Evolutionary conservation across 2,329 filamentous ascomycete species (phyloP).

Genomic region (Diaporthe australafricana): DNA sequence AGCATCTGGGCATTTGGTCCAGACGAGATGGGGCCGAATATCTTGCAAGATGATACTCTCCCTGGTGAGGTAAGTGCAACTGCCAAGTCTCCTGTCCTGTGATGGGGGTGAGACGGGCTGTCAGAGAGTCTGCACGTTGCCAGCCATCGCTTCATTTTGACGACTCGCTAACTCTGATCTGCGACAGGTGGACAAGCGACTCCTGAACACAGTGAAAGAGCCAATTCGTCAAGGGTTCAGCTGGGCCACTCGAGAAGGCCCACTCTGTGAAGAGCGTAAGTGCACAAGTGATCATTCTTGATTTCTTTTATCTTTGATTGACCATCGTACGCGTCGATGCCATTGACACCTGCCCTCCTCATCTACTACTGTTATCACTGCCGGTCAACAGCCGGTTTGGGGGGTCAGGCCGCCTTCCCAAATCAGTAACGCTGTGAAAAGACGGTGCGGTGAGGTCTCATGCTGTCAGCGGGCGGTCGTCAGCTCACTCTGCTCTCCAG

Average conservation of each 20-base stretch:
- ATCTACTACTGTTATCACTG: constrained; percentile 23
- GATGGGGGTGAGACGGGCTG: constrained; percentile 1
- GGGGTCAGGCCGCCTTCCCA: constrained; percentile 29
- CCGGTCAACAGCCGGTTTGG: constrained; percentile 20
- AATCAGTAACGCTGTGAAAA: constrained; percentile 21
- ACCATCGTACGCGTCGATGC: constrained; percentile 12
- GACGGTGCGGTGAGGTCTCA: constrained; percentile 1
- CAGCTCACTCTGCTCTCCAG: constrained; percentile 2
- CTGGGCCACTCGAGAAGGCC: constrained; percentile 95
- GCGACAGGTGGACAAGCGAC: constrained; percentile 85
- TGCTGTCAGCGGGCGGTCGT: constrained; percentile 14
- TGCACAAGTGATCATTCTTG: constrained; percentile 46
- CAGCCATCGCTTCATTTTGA: constrained; percentile 2
- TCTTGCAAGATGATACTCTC: constrained; percentile 95
- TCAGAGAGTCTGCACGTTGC: constrained; percentile 27
- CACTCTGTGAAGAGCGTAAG: constrained; percentile 96
- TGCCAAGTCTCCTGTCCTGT: background rate
- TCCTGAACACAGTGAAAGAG: constrained; percentile 87
- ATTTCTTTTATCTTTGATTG: constrained; percentile 36
- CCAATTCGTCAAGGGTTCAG: constrained; percentile 96
- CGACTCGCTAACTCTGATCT: constrained; percentile 32
- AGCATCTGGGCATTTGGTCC: constrained; percentile 99
- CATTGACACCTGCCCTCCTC: constrained; percentile 29
- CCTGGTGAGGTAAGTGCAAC: constrained; percentile 77
- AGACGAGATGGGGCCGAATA: constrained; percentile 93